phyloP scores from a whole-genome alignment of 1,139 yeast genomes.

The Suhomyces maxii region DNA sequence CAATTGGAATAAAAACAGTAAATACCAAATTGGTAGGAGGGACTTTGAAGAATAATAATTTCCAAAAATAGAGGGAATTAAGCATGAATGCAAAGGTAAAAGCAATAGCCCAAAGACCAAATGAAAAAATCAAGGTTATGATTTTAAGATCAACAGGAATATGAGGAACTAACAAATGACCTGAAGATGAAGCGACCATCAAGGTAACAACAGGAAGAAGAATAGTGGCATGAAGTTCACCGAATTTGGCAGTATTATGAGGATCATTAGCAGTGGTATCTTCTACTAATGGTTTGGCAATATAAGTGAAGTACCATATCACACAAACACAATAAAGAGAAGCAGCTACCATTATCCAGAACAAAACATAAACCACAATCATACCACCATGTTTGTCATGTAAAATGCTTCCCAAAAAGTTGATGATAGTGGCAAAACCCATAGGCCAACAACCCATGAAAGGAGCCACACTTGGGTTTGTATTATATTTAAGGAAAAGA shows the following conservation, averaged over 20 bases:
- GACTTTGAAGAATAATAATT: constrained; percentile 56
- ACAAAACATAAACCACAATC: constrained; percentile 53
- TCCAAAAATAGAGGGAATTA: constrained; percentile 54
- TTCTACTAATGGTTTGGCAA: constrained; percentile 22
- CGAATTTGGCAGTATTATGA: constrained; percentile 13
- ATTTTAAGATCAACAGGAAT: constrained; percentile 48
- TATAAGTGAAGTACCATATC: constrained; percentile 45
- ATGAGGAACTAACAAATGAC: constrained; percentile 50
- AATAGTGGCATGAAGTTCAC: constrained; percentile 43
- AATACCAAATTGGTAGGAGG: constrained; percentile 52
- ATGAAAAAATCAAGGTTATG: constrained; percentile 54
- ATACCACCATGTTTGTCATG: constrained; percentile 32
- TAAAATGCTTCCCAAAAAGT: constrained; percentile 46
- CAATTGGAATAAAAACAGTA: constrained; percentile 61
- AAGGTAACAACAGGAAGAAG: constrained; percentile 74
- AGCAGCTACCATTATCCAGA: constrained; percentile 64
- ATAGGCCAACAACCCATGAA: constrained; percentile 78
- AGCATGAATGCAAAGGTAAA: constrained; percentile 59
- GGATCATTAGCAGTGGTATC: constrained; percentile 11
- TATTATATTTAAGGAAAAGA: constrained; percentile 35
- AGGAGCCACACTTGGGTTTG: constrained; percentile 51
- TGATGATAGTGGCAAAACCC: constrained; percentile 70
- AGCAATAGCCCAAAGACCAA: constrained; percentile 69
- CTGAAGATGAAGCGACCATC: constrained; percentile 71
- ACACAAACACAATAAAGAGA: constrained; percentile 61